Evolutionary conservation across 495 filamentous ascomycete genomes (phyloP), one percentile per base, ranked within the genome.

Genomic region (Neurospora africana): DNA sequence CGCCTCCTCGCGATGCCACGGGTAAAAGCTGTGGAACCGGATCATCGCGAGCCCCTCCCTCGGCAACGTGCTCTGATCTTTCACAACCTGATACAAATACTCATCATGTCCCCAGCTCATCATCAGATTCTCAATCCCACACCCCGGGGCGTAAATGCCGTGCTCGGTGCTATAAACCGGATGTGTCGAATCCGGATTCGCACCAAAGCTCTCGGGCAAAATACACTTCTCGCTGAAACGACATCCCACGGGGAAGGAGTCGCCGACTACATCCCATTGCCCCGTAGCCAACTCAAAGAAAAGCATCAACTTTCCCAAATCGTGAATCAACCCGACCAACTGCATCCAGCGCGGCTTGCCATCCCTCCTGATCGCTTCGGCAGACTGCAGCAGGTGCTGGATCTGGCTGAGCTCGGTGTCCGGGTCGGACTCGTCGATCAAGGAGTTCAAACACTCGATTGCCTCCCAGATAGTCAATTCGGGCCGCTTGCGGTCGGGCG

Each of bases 261-360:
- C 93, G 19, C 93, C 93, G 13, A 97, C 93, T 17, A 96, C 92
- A 76, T 95, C 93, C 93, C 93, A 96, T 79, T 97, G 93, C 67
- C 93, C 93, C 72, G 90, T 81, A 11, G 90, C 92, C 69, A 88
- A 90, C 80, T 89, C 92, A 82, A 95, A 94, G 85, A 89, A 95
- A 10, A 80, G 75, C 39, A 96, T 87, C 19, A 96, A 86, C 82
- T 96, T 97, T 74, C 93, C 93, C 17, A 96, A 85, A 74, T 96
- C 93, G 80, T 97, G 93, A 74, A 97, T 91, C n/a, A 96, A 86
- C 1, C 93, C 93, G 0, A 89, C 91, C 27, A 96, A 82, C 80
- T 96, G 93, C 91, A 96, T 95, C 93, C 93, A 97, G 40, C 92
- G 86, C 7, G 93, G 93, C 83, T 96, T 95, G 75, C 93, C 92